A percentile compares a stretch with the other conserved stretches of the same genome.
phyloP scores from a whole-genome alignment of 2,329 filamentous ascomycete species.

The Botrytis sinoallii region DNA sequence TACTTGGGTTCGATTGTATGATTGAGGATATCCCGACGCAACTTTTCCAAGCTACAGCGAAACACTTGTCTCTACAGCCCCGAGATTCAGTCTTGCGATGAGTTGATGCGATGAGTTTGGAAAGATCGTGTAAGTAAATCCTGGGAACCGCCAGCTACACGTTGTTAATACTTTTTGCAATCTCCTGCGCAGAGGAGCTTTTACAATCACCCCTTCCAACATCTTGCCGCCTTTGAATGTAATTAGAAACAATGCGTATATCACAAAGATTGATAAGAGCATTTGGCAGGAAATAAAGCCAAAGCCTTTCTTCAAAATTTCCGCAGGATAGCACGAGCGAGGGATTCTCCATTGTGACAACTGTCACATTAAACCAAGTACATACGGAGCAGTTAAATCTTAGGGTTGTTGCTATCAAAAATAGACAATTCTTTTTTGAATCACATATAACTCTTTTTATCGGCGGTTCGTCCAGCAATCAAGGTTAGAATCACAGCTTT shows the following conservation, averaged over 20 bases:
- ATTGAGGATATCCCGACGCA: not conserved
- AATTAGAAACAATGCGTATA: too few species aligned
- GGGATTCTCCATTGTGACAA: not conserved
- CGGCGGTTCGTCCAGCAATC: not conserved
- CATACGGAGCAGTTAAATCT: not conserved
- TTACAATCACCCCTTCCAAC: not conserved
- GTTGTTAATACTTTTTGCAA: not conserved
- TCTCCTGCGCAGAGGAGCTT: not conserved
- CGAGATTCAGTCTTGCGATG: not conserved
- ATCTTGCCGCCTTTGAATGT: not conserved
- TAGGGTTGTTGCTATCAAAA: not conserved
- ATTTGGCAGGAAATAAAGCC: not conserved
- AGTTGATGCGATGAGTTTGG: not conserved
- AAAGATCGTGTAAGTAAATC: not conserved
- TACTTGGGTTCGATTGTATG: not conserved
- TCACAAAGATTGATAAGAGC: not conserved
- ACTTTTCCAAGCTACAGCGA: not conserved
- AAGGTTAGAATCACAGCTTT: not conserved
- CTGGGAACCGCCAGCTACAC: not conserved
- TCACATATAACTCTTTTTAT: not conserved
- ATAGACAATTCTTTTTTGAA: not conserved
- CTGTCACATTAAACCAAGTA: not conserved
- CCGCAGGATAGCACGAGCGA: not conserved
- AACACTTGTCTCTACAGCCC: not conserved
- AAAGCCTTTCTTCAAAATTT: not conserved